Base-by-base conservation (phyloP, 192 early-diverging fungal species). In the Backusella liffmaniae region DNA sequence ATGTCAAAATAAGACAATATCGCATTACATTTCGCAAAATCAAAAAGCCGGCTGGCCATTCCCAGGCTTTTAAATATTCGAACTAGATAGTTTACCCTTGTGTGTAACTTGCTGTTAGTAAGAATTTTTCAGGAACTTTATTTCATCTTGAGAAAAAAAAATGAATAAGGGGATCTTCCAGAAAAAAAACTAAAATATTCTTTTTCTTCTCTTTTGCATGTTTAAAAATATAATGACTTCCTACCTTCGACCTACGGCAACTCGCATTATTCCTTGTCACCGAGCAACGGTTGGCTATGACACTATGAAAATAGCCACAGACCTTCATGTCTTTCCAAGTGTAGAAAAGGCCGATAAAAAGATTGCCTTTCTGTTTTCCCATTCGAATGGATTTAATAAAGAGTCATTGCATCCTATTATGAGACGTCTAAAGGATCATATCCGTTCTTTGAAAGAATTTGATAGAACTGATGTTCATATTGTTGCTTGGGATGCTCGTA, bases 331-430 rank as follows among this genome's bases (percentile, higher is more conserved):
- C 6, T 76, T 77, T 66, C 71, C 62, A 15, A 67, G 66, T 29
- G 32, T 37, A 7, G 56, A 15, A 18, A n/a, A 41, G 5, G 9
- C 72, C 15, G 26, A 59, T n/a, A 21, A 36, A 34, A 79, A 44
- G 12, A 29, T 79, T 2, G 78, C 79, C 10, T 67, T 91, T 29
- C 59, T 92, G 13, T 87, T 84, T 23, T 73, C 85, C 1, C 91
- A 92, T 73, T 90, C 90, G 0, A 90, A 86, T 66, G 88, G 90
- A 15, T 85, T 91, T 37, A 78, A 82, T 78, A 91, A 91, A 74
- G 90, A 92, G 51, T 73, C 81, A 0, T 86, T 87, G 75, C 80
- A 90, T 46, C 87, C 88, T 6, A 41, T 90, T 26, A 88, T 92
- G 32, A 35, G 69, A 7, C 44, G 73, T 0, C 44, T 87, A n/a